These are phyloP conservation scores for Amoebophrya sp. DNA, from an alignment of 169 alveolate genomes.

Conservation along the genomic window DNA sequence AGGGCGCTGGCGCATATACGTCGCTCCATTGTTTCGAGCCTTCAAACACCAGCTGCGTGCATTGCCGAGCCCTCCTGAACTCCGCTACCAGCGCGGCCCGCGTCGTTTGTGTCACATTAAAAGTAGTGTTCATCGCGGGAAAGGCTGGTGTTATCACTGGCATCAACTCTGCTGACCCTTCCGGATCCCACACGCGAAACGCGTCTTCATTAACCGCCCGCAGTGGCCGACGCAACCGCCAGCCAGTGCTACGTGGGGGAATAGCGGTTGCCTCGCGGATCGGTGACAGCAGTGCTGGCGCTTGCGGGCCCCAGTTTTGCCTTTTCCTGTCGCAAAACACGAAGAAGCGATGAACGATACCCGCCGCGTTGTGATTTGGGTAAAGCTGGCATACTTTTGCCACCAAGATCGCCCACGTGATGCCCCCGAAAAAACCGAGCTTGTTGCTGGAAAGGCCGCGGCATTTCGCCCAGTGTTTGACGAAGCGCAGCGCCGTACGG, in stretches of 20 bases:
- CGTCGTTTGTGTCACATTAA: constrained; percentile 86
- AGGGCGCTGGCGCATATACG: neutral
- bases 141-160: constrained; percentile 96
- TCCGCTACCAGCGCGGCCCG: constrained; percentile 85
- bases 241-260: too few species aligned
- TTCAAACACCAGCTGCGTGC: neutral
- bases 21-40: neutral
- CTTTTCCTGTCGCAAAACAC: too few species aligned
- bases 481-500: constrained; percentile 83
- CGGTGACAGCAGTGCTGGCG: too few species aligned
- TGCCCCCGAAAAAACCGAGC: constrained; percentile 95
- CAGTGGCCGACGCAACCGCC: too few species aligned
- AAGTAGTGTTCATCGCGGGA: constrained; percentile 91
- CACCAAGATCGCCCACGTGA: constrained; percentile 93
- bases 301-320: too few species aligned
- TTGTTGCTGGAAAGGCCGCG: constrained; percentile 93
- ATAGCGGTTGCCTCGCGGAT: too few species aligned
- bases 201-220: neutral
- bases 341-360: constrained; percentile 85
- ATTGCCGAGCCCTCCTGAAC: constrained; percentile 58
- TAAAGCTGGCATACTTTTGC: constrained; percentile 91
- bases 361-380: constrained; percentile 82
- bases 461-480: constrained; percentile 92
- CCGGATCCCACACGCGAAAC: neutral
- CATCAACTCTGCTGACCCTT: constrained; percentile 57